Conservation (phyloP, 305 asterid genomes). For the Fraxinus baroniana region DNA sequence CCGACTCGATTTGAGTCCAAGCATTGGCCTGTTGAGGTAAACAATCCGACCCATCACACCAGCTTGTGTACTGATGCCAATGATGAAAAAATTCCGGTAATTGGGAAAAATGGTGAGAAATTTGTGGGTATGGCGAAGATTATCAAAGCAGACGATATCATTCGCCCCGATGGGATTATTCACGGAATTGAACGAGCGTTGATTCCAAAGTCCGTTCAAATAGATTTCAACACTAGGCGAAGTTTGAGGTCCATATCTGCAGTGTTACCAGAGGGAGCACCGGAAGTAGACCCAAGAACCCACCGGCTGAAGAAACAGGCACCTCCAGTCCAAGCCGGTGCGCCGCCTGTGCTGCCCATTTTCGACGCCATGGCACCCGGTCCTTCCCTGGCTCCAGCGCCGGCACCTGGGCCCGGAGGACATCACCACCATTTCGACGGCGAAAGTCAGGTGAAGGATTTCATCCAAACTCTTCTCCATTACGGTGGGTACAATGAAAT, state of each 20-base stretch:
- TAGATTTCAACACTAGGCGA: conserved; percentile 72
- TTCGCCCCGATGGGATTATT: conserved; percentile 87
- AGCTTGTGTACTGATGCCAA: conserved; percentile 54
- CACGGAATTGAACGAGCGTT: conserved; percentile 79
- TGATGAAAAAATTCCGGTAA: conserved; percentile 40
- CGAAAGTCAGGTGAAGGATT: conserved; percentile 81
- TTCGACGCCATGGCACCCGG: conserved; percentile 67
- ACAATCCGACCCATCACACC: conserved; percentile 22
- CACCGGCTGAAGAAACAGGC: conserved; percentile 40
- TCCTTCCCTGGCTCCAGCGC: conserved; percentile 89
- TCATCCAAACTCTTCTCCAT: conserved; percentile 63
- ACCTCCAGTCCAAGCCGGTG: conserved; percentile 38
- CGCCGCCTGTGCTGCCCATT: conserved; percentile 43
- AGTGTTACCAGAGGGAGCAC: conserved; percentile 45
- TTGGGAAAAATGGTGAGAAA: conserved; percentile 42
- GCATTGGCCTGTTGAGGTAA: conserved; percentile 33
- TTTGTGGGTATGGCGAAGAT: conserved; percentile 49
- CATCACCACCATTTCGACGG: conserved; percentile 93
- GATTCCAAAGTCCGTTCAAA: conserved; percentile 79
- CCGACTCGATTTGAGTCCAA: conserved; percentile 63
- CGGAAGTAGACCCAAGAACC: conserved; percentile 85
- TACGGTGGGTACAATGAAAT: conserved; percentile 59
- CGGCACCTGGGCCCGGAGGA: conserved; percentile 98
- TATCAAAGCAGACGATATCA: conserved; percentile 49
- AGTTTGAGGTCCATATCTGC: conserved; percentile 58